A percentile compares a stretch with the other conserved stretches of the same genome.
Evolutionary conservation across 1,284 basidiomycete genomes (phyloP).

Genomic region (Sparassis latifolia): DNA sequence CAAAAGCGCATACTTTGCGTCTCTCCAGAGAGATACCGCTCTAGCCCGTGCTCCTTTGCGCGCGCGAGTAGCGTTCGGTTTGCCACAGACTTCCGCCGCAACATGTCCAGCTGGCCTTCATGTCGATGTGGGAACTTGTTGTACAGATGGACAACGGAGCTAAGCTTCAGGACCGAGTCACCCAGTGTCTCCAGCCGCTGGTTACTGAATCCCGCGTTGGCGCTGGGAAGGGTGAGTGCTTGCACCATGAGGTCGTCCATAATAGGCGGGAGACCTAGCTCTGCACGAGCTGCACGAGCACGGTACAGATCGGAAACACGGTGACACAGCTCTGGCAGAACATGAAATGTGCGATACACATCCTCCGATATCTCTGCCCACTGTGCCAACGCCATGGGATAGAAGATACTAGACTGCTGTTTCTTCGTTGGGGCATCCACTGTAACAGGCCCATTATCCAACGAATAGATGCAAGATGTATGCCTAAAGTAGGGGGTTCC

Average conservation of each 20-base stretch:
- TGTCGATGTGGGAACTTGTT: slow-evolving; percentile 69
- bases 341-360: slow-evolving; percentile 42
- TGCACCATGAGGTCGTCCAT: slow-evolving; percentile 53
- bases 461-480: slow-evolving; percentile 37
- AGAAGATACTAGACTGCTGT: slow-evolving; percentile 5
- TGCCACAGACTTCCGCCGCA: slow-evolving; percentile 58
- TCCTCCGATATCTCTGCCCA: slow-evolving; percentile 42
- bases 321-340: slow-evolving; percentile 62
- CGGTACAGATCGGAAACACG: slow-evolving; percentile 61
- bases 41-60: slow-evolving; percentile 57
- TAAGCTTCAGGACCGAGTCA: slow-evolving; percentile 75
- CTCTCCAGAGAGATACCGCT: slow-evolving; percentile 59
- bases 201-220: slow-evolving; percentile 61
- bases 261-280: slow-evolving; percentile 56
- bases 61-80: slow-evolving; percentile 64
- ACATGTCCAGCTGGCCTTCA: slow-evolving; percentile 69
- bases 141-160: slow-evolving; percentile 69
- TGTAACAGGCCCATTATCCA: slow-evolving; percentile 19
- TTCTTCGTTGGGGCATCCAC: slow-evolving; percentile 1
- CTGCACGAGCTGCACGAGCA: slow-evolving; percentile 39
- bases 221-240: slow-evolving; percentile 66
- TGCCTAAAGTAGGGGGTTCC: slow-evolving; percentile 35
- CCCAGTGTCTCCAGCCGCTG: slow-evolving; percentile 82
- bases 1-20: slow-evolving; percentile 48
- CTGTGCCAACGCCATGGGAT: slow-evolving; percentile 49